Conservation (phyloP, 345 rosid genomes). For the Euphorbia pulcherrima region DNA sequence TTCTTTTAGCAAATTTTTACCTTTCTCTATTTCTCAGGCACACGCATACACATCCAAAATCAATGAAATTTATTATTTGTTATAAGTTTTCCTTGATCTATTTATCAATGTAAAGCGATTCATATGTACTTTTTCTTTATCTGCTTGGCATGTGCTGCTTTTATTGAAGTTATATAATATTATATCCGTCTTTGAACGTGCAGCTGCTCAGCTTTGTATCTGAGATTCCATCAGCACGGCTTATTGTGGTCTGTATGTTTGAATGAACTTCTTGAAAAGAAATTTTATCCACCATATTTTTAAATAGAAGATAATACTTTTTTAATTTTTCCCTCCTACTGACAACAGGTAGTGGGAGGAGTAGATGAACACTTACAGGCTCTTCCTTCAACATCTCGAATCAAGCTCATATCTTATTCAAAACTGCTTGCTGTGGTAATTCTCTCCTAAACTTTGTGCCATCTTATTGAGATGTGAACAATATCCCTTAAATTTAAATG, state of each 20-base stretch:
- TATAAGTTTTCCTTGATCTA: background rate
- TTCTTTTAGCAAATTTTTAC: background rate
- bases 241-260: slow-evolving; percentile 62
- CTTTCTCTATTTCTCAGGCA: background rate
- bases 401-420: slow-evolving; percentile 53
- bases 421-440: slow-evolving; percentile 43
- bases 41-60: background rate
- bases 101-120: background rate
- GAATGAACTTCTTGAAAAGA: slow-evolving; percentile 1
- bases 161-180: background rate
- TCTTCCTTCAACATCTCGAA: slow-evolving; percentile 53
- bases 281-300: no score
- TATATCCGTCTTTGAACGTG: slow-evolving; percentile 19
- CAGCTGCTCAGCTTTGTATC: slow-evolving; percentile 76
- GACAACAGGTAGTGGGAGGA: slow-evolving; percentile 73
- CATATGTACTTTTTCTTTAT: background rate
- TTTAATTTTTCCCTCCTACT: background rate
- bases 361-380: slow-evolving; percentile 60
- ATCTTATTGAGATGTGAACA: background rate
- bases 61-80: background rate
- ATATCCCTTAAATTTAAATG: background rate
- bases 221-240: slow-evolving; percentile 66
- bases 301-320: background rate
- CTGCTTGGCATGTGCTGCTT: background rate
- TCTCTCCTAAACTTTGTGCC: background rate